Conservation (phyloP, 1,284 basidiomycete genomes). For the Heliocybe sulcata region DNA sequence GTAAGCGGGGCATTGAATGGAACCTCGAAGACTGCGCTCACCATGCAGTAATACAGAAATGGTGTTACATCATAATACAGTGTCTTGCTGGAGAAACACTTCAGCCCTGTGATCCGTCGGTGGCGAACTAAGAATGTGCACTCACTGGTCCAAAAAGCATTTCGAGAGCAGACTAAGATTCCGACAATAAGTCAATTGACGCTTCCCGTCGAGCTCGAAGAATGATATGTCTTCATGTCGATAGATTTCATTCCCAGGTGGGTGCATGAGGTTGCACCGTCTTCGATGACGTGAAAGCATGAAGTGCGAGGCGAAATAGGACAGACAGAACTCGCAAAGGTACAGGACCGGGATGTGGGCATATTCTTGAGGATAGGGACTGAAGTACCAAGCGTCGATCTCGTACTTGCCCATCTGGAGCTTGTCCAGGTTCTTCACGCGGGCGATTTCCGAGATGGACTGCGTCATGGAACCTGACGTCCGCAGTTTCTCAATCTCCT, state of each 20-base stretch:
- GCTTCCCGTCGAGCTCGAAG: conserved; percentile 97
- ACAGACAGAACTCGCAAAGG: conserved; percentile 98
- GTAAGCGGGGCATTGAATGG: conserved; percentile 2
- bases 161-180: conserved; percentile 96
- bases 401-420: conserved; percentile 95
- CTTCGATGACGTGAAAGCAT: conserved; percentile 88
- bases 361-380: conserved; percentile 97
- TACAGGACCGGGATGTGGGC: conserved; percentile 93
- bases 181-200: conserved; percentile 95
- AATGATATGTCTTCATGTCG: conserved; percentile 94
- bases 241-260: conserved; percentile 99
- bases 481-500: conserved; percentile 97
- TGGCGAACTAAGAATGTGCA: conserved; percentile 4
- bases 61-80: conserved; percentile 99
- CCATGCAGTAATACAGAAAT: conserved; percentile 99
- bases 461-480: conserved; percentile 99
- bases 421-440: conserved; percentile 97
- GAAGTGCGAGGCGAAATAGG: conserved; percentile 81
- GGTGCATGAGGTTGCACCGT: conserved; percentile 91
- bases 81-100: conserved; percentile 70
- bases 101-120: conserved; percentile 14
- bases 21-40: conserved; percentile 23
- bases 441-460: conserved; percentile 92
- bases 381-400: conserved; percentile 99
- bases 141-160: conserved; percentile 95